Percentiles rank a stretch among this genome's conserved stretches.
Conservation (phyloP, 768 basidiomycete species). For the Hysterangium stoloniferum region DNA sequence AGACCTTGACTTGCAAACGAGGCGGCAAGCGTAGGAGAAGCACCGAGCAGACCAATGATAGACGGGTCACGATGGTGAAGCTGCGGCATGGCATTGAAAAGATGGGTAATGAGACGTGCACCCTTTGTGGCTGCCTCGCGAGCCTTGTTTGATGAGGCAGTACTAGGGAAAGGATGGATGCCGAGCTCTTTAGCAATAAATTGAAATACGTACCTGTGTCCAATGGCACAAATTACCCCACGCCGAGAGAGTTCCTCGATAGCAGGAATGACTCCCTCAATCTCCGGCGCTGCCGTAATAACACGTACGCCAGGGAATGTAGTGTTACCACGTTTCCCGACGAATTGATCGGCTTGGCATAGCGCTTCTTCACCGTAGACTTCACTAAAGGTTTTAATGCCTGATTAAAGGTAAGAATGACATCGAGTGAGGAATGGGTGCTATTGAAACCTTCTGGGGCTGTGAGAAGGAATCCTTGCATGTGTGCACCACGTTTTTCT, state of each 20-base stretch:
- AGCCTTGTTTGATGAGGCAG: constrained; percentile 68
- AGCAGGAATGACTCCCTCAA: constrained; percentile 71
- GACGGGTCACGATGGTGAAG: constrained; percentile 87
- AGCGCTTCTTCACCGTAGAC: constrained; percentile 51
- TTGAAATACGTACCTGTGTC: constrained; percentile 58
- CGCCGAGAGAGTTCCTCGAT: constrained; percentile 50
- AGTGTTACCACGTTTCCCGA: constrained; percentile 15
- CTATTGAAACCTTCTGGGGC: constrained; percentile 39
- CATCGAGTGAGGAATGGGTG: not conserved
- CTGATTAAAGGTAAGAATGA: not conserved
- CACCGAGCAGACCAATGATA: constrained; percentile 81
- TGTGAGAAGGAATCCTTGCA: constrained; percentile 52
- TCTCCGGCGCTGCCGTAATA: constrained; percentile 82
- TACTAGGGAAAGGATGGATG: constrained; percentile 34
- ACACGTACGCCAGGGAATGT: constrained; percentile 54
- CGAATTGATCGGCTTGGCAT: not conserved
- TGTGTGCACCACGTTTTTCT: constrained; percentile 80
- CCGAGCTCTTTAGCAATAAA: constrained; percentile 10
- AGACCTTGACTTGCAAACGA: no score
- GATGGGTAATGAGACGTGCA: constrained; percentile 81
- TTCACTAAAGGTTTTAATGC: constrained; percentile 60
- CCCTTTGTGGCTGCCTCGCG: constrained; percentile 63
- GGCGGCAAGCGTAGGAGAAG: constrained; percentile 41
- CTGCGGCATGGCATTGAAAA: constrained; percentile 92
- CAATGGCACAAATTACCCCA: constrained; percentile 78